Evolutionary conservation across 208 protist species (phyloP), one percentile per base, ranked within the genome.

Genomic region (Leishmania turanica): DNA sequence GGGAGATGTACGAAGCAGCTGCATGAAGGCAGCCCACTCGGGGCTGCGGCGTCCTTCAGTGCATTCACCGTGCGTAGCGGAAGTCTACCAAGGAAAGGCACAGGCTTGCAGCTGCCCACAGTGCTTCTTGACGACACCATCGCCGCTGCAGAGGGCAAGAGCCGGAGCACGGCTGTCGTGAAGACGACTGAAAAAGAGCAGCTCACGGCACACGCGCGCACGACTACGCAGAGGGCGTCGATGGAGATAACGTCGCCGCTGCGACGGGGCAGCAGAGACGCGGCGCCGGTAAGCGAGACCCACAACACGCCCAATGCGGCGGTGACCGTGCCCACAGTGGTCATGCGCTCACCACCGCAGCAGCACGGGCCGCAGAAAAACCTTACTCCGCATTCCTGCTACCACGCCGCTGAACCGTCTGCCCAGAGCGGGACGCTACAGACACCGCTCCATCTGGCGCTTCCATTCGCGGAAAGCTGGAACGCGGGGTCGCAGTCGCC

Each of bases 51-150:
- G 53, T 80, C 69, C 15, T 53, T 19, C 42, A 80, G 42, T 51
- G 58, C 17, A 68, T 58, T 72, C 51, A 64, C 21, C 37, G 31
- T 75, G 17, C 45, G 60, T 31, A 60, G n/a, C n/a, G 19, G 17
- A 37, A 71, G 65, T 31, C 47, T 70, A 13, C 9, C 24, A 6
- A 81, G 65, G 73, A 82, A 71, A 65, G n/a, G 53, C 1, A 11
- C 51, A 3, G 73, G 77, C 9, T 64, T 82, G 53, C 80, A 71
- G 74, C 66, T 82, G 64, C 78, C 77, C 8, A 53, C 42, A 24
- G 77, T 86, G 77, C 78, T 82, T 58, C n/a, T 47, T 19, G 70
- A 71, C 5, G 34, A 42, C 71, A 66, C 56, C 47, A 62, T 21
- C 15, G 76, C n/a, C 7, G n/a, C 64, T 21, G 21, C 45, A 70